These are phyloP conservation scores for Apophysomyces elegans DNA, from an alignment of 371 early-diverging fungal genomes.

Conservation along the genomic window DNA sequence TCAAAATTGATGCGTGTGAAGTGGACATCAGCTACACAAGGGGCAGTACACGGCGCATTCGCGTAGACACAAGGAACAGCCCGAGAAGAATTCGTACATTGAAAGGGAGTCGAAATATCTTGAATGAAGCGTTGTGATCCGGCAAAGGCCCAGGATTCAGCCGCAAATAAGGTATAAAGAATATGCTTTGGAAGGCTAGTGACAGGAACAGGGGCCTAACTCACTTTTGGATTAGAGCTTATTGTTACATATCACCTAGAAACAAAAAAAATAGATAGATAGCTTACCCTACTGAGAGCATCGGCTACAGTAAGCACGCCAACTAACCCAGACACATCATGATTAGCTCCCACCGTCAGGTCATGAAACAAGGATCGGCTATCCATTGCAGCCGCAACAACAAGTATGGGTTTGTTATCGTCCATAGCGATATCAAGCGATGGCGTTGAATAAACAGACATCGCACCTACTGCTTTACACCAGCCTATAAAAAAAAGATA, in stretches of 20 bases:
- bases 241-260: neutral
- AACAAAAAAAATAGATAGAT: too few relatives aligned
- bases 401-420: slow-evolving; percentile 67
- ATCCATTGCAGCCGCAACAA: slow-evolving; percentile 72
- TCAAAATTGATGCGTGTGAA: slow-evolving; percentile 69
- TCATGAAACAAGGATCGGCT: slow-evolving; percentile 73
- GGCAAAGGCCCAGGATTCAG: slow-evolving; percentile 78
- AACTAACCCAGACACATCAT: slow-evolving; percentile 64
- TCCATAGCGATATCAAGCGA: slow-evolving; percentile 52
- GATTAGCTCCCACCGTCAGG: slow-evolving; percentile 56
- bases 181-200: slow-evolving; percentile 65
- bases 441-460: slow-evolving; percentile 74
- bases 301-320: slow-evolving; percentile 72
- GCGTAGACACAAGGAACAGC: slow-evolving; percentile 50
- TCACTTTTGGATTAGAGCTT: neutral
- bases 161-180: slow-evolving; percentile 74
- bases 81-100: slow-evolving; percentile 59
- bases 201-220: slow-evolving; percentile 50
- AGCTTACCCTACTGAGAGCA: slow-evolving; percentile 66
- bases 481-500: slow-evolving; percentile 36
- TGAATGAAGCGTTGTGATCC: slow-evolving; percentile 84
- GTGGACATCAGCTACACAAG: slow-evolving; percentile 64
- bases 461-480: slow-evolving; percentile 76
- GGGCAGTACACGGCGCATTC: slow-evolving; percentile 61
- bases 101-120: slow-evolving; percentile 63